A percentile compares a stretch with the other conserved stretches of the same genome.
phyloP scores from a whole-genome alignment of 305 asterid genomes.

The Striga hermonthica region DNA sequence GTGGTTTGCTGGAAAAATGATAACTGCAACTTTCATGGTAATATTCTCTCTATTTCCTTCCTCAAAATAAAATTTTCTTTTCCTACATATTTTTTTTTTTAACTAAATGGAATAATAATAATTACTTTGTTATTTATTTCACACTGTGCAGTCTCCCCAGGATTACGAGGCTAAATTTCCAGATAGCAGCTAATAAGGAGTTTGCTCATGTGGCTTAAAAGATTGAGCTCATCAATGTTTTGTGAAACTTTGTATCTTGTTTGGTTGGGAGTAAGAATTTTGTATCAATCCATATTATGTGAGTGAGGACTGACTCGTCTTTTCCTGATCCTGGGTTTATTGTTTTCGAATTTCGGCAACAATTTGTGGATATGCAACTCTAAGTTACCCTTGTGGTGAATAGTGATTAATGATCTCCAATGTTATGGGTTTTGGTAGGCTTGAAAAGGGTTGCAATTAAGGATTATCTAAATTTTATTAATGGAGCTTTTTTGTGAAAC shows the following conservation, averaged over 20 bases:
- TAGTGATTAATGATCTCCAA: no score
- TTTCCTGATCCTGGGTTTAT: neutral
- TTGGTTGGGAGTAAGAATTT: neutral
- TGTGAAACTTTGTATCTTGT: constrained; percentile 7
- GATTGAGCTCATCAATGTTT: neutral
- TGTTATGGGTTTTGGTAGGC: no score
- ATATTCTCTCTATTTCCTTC: neutral
- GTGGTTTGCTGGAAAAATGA: constrained; percentile 87
- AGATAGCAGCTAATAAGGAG: constrained; percentile 45
- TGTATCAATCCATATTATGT: neutral
- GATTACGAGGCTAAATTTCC: constrained; percentile 58
- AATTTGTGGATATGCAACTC: no score
- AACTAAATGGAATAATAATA: neutral
- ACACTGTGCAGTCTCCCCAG: constrained; percentile 41
- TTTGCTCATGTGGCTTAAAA: constrained; percentile 5
- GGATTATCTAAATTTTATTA: no score
- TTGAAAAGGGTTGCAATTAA: no score
- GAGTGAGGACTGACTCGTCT: neutral
- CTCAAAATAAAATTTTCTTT: neutral
- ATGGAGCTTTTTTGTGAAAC: no score
- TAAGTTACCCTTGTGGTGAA: no score
- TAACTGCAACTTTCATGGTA: constrained; percentile 73
- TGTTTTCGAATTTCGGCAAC: no score
- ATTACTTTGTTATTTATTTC: neutral
- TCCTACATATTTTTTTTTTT: neutral